A percentile compares a stretch with the other conserved stretches of the same genome.
phyloP scores from a whole-genome alignment of 169 alveolate species.

The Eimeria acervulina region DNA sequence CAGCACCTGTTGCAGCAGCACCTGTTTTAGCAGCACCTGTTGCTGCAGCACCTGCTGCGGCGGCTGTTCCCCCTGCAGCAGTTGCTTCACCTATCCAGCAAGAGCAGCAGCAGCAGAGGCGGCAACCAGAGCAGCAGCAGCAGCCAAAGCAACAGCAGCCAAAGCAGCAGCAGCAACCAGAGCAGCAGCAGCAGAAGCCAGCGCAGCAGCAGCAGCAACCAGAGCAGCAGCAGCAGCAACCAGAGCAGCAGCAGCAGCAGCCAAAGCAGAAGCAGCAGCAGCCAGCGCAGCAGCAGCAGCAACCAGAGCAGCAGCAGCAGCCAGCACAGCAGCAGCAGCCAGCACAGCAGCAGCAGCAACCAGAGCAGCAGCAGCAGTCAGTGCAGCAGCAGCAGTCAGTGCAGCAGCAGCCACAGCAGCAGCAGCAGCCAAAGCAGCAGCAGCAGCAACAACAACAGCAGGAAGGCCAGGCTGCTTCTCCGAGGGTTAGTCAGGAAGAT shows the following conservation, averaged over 20 bases:
- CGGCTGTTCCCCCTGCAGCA: neutral
- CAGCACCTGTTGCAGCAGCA: neutral
- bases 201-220: too few relatives aligned
- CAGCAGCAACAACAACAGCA: slow-evolving; percentile 4
- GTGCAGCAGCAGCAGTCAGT: slow-evolving; percentile 48
- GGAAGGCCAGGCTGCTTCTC: neutral
- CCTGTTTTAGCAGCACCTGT: neutral
- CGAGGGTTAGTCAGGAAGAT: neutral
- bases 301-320: too few relatives aligned
- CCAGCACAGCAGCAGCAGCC: too few relatives aligned
- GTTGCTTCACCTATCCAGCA: neutral
- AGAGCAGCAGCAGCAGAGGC: neutral
- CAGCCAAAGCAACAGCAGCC: too few relatives aligned
- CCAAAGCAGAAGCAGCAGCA: too few relatives aligned
- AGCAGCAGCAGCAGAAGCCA: too few relatives aligned
- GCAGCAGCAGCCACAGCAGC: slow-evolving; percentile 69
- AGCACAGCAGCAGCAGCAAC: too few relatives aligned
- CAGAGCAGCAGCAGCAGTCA: neutral
- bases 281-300: too few relatives aligned
- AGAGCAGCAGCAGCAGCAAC: too few relatives aligned
- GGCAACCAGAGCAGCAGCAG: neutral
- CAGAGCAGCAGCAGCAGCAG: too few relatives aligned
- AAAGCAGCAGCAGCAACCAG: too few relatives aligned
- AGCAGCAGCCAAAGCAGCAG: slow-evolving; percentile 53
- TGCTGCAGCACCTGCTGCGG: too few relatives aligned